Evolutionary conservation across 1,284 basidiomycete genomes (phyloP), one percentile per base, ranked within the genome.

Genomic region (Trichosporon sp.): DNA sequence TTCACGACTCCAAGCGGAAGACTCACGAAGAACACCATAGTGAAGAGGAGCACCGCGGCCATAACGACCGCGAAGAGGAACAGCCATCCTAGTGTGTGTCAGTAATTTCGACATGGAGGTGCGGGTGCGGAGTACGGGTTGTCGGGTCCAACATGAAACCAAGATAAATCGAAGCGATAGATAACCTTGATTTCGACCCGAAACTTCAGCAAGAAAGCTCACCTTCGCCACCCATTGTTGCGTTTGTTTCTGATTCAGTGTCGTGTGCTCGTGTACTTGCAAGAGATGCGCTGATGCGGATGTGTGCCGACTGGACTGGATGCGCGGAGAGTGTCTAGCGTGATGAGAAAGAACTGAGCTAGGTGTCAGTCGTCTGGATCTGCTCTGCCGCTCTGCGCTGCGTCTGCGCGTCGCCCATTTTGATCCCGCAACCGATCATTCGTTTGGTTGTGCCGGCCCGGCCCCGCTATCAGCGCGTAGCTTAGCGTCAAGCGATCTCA

Each of bases 21-120:
- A 89, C 94, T 80, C 74, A 96, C 93, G 82, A 95, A 97, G 85
- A 96, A 97, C 78, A 97, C 95, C 89, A 94, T 94, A 72, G 92
- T 95, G 83, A 97, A 97, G 66, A 97, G 84, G 68, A 97, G 84
- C 34, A 89, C 91, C 34, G 94, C 94, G 73, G 92, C 89, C 86
- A 92, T 88, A 62, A 96, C 87, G 77, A 96, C 92, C 80, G 91
- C 86, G 78, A 95, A 93, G 73, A 96, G 86, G 82, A 95, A 96
- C 70, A 96, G 82, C 94, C 93, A 95, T 79, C 91, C 92, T 95
- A 75, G 56, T 23, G 19, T 27, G 40, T 44, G 16, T 44, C 36
- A 27, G 40, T 49, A 19, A 49, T 54, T 29, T 29, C 49, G n/a
- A n/a, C n/a, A n/a, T n/a, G n/a, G n/a, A n/a, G n/a, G n/a, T n/a